Evolutionary conservation across 345 rosid species (phyloP), one percentile per base, ranked within the genome.

Genomic region (Arabidopsis thaliana): DNA sequence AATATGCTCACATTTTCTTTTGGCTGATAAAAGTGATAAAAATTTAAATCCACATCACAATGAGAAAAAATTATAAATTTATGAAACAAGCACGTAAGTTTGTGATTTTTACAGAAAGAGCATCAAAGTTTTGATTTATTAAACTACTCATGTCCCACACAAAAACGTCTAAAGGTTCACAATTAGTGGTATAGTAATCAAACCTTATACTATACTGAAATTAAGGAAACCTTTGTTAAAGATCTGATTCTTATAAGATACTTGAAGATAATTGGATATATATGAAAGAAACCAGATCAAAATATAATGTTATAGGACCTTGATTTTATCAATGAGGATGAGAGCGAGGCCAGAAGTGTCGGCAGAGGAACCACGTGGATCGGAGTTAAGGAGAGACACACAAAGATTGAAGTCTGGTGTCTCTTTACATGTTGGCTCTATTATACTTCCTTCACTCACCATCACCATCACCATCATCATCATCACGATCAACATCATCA

Each of bases 321-420:
- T 78, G 11, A 81, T 67, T 53, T 79, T 59, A 38, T 75, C 77
- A 4, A 80, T 71, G 16, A 72, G 76, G 77, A 86, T 81, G 16
- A 60, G 78, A 23, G 74, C 89, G 1, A 84, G 75, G 14, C 81
- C 83, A 38, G 69, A 28, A 5, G 71, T 71, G 34, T 83, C 86
- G 2, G 84, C 82, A 7, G 67, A 46, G 28, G 86, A 75, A 56
- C 83, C 79, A 66, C 78, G 80, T 62, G 84, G 83, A 76, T 85
- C 80, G 1, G 88, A 81, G 50, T 69, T 9, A 30, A 83, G 86
- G 0, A 80, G 60, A n/a, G 82, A 79, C 1, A 71, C 69, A 41
- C 88, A 85, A 10, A 85, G 88, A 33, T 68, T 75, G 71, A 62
- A 72, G 23, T 56, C 52, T 1, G 84, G 84, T 50, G 84, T 80